Base-by-base conservation (phyloP, 768 basidiomycete genomes). In the Trametes punicea region DNA sequence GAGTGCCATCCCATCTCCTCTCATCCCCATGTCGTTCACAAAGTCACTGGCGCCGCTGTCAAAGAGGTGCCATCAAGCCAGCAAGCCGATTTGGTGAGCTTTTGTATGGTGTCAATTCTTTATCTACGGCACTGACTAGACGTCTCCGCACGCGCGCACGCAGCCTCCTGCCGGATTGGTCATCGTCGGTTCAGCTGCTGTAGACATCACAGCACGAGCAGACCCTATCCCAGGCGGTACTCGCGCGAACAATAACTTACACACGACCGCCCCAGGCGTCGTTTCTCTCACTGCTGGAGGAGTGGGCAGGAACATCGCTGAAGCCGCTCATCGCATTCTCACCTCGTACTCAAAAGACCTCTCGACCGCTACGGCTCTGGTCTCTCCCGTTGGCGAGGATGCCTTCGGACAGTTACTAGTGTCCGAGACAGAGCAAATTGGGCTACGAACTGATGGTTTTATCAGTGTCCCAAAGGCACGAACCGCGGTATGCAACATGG, bases 241-340 rank as follows among this genome's bases (percentile, higher is more conserved):
- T 15, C 66, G 73, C 20, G 65, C 67, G 1, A 64, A 72, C 29
- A 62, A 77, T 30, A 68, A 74, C n/a, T 69, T 77, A 11, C 77
- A 84, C 53, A 89, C 93, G 0, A 98, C 95, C 0, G 80, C 80
- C 10, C 93, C 93, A 0, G 97, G 97, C 9, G 74, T 68, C 11
- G 82, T 98, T 23, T 73, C 76, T 15, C 57, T 95, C 34, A 80
- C 87, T 0, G 73, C 90, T 5, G 96, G 96, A 1, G 96, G 96
- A 26, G 96, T 99, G 13, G 94, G 82, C 0, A 85, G 95, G n/a
- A 99, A 99, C 68, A 83, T 99, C 39, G 90, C 95, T 2, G 94
- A 98, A 69, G 91, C 93, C 1, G 80, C 93, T 6, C 85, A 90
- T 67, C 82, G 90, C 26, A 69, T 87, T 5, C 67, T 85, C 57